Evolutionary conservation across 2,329 filamentous ascomycete genomes (phyloP), one percentile per base, ranked within the genome.

Genomic region (Fusarium miscanthi): DNA sequence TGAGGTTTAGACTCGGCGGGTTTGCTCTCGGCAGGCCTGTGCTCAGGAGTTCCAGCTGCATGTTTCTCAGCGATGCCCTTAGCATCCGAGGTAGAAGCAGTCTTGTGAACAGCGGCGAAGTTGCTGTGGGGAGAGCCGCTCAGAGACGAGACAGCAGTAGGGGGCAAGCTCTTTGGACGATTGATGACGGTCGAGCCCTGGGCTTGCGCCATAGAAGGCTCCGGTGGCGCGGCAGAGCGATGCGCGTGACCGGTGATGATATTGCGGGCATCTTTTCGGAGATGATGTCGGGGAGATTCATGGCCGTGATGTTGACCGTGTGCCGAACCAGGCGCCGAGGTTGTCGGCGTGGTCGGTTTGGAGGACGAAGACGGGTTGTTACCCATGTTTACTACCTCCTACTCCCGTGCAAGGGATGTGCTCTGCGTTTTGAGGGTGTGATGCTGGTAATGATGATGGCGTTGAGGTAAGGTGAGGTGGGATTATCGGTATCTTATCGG

Each of bases 181-280:
- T 83, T 84, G 77, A 83, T 82, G 69, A 84, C 84, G 69, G 86
- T 88, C 63, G 87, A 88, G 74, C 88, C 88, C 63, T 87, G 85
- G 56, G 89, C 89, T 80, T 89, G 88, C 72, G 89, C 86, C 70
- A 89, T 85, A 56, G 89, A 90, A 59, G 87, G 85, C 81, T 91
- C 89, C 66, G 89, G 89, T 53, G 89, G 88, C 61, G 87, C 89
- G 75, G 86, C 86, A 66, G 86, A 87, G 72, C 87, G 85, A 74
- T 88, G 87, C 66, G 85, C 83, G 73, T 89, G 87, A 72, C 87
- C 85, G 66, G 87, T 84, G 77, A 88, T 86, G 77, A 87, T 87
- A 77, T 87, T 86, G 80, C 80, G 79, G 40, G 77, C 75, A 71
- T 81, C 80, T 59, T 84, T 82, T 67, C 79, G 80, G 69, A 78